Conservation (phyloP, 169 alveolate genomes). For the Plasmodium sp. region DNA sequence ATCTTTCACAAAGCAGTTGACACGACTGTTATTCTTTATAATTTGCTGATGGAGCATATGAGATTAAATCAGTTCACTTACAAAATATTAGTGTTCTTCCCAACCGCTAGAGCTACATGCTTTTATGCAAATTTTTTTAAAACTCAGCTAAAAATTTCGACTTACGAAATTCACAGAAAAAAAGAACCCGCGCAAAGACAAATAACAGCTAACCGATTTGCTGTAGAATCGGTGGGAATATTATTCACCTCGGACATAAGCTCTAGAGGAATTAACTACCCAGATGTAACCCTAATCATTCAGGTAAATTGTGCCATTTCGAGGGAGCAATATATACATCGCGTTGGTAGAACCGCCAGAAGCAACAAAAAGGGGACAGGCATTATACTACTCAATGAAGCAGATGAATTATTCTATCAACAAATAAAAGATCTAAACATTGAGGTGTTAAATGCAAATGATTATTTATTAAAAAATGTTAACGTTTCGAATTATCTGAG, state of each 20-base stretch:
- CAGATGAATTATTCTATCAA: slow-evolving; percentile 76
- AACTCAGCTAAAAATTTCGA: slow-evolving; percentile 77
- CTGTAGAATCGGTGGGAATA: slow-evolving; percentile 78
- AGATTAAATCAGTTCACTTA: slow-evolving; percentile 70
- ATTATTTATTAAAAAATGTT: slow-evolving; percentile 64
- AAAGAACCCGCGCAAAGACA: slow-evolving; percentile 75
- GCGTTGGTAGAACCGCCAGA: slow-evolving; percentile 99
- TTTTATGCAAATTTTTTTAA: slow-evolving; percentile 77
- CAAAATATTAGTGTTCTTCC: slow-evolving; percentile 78
- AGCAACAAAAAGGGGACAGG: slow-evolving; percentile 93
- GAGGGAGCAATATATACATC: slow-evolving; percentile 94
- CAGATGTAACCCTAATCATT: slow-evolving; percentile 96
- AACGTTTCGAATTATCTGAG: slow-evolving; percentile 57
- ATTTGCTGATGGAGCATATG: slow-evolving; percentile 75
- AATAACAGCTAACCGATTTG: slow-evolving; percentile 71
- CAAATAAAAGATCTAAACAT: slow-evolving; percentile 73
- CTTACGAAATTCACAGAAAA: slow-evolving; percentile 78
- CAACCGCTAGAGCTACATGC: slow-evolving; percentile 79
- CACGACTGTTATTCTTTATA: slow-evolving; percentile 76
- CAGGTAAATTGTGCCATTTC: slow-evolving; percentile 97
- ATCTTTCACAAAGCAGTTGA: slow-evolving; percentile 75
- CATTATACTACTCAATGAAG: slow-evolving; percentile 78
- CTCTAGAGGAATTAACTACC: slow-evolving; percentile 98
- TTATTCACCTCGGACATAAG: slow-evolving; percentile 95
- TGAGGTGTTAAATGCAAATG: slow-evolving; percentile 42